Conservation (phyloP, 2,329 filamentous ascomycete genomes). For the Pseudogymnoascus sp. region DNA sequence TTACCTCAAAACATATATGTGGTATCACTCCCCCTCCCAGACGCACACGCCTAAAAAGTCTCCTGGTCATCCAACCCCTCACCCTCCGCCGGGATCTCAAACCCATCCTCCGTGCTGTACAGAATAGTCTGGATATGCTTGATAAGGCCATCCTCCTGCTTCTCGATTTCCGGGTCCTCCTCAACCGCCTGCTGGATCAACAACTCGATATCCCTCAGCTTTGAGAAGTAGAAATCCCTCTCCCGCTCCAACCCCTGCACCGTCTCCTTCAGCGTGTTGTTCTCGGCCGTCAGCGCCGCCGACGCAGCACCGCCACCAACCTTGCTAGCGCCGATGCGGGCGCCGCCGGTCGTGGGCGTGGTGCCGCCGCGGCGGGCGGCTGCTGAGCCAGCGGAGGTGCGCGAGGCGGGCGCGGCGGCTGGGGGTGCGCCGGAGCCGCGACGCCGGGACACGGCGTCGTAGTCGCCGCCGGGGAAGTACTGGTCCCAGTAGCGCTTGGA, state of each 20-base stretch:
- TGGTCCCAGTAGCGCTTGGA: slow-evolving; percentile 96
- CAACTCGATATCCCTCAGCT: slow-evolving; percentile 92
- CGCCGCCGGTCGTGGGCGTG: slow-evolving; percentile 34
- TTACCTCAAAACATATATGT: neutral
- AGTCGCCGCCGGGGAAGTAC: slow-evolving; percentile 94
- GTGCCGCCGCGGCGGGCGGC: slow-evolving; percentile 36
- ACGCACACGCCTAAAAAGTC: slow-evolving; percentile 50
- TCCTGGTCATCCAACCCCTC: slow-evolving; percentile 67
- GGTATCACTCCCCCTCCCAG: neutral
- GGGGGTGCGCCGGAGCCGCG: slow-evolving; percentile 63
- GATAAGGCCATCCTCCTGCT: slow-evolving; percentile 83
- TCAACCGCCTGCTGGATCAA: slow-evolving; percentile 90
- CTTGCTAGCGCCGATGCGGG: slow-evolving; percentile 37
- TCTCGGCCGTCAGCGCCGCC: slow-evolving; percentile 74
- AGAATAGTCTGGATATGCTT: slow-evolving; percentile 96
- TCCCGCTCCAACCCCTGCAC: slow-evolving; percentile 92
- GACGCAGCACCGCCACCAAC: slow-evolving; percentile 47
- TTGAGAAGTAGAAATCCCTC: slow-evolving; percentile 98
- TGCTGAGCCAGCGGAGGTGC: slow-evolving; percentile 34
- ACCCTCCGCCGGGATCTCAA: slow-evolving; percentile 75
- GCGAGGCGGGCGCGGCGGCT: slow-evolving; percentile 39
- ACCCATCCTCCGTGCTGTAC: slow-evolving; percentile 91
- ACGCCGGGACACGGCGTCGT: slow-evolving; percentile 79
- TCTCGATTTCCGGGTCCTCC: slow-evolving; percentile 84
- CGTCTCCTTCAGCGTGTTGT: slow-evolving; percentile 83